Evolutionary conservation across 176 grass and related monocot species (phyloP).

Genomic region (Luzula sylvatica): DNA sequence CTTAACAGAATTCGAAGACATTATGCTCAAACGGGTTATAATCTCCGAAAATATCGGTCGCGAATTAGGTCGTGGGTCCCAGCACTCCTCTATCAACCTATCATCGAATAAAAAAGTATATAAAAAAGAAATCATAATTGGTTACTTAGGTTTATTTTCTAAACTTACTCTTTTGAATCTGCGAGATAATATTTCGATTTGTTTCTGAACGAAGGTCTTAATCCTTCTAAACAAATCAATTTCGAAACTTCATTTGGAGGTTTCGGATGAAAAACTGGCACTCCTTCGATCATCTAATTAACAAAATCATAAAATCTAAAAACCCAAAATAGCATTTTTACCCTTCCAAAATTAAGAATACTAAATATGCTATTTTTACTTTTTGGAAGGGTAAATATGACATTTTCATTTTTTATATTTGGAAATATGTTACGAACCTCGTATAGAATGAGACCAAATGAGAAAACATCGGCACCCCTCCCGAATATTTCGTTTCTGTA

Average conservation of each 20-base stretch:
- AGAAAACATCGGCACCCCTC: slow-evolving; percentile 76
- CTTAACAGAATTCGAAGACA: slow-evolving; percentile 31
- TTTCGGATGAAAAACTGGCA: slow-evolving; percentile 47
- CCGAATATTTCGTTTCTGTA: slow-evolving; percentile 77
- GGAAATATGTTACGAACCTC: slow-evolving; percentile 42
- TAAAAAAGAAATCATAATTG: no score
- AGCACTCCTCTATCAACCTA: slow-evolving; percentile 82
- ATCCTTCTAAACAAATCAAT: slow-evolving; percentile 66
- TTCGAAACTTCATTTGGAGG: slow-evolving; percentile 41
- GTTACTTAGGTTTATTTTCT: not conserved
- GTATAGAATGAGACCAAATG: slow-evolving; percentile 89
- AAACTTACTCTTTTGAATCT: slow-evolving; percentile 72
- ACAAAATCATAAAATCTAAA: slow-evolving; percentile 9
- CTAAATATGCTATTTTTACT: no score
- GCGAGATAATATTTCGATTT: slow-evolving; percentile 58
- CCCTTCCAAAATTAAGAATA: not conserved
- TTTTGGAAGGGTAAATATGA: no score
- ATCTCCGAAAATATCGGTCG: slow-evolving; percentile 74
- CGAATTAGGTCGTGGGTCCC: slow-evolving; percentile 43
- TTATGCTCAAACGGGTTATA: slow-evolving; percentile 61
- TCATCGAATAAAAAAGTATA: slow-evolving; percentile 1
- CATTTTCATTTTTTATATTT: not conserved
- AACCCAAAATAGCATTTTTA: no score
- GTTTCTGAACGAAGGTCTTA: slow-evolving; percentile 73
- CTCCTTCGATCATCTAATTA: slow-evolving; percentile 97